A percentile compares a stretch with the other conserved stretches of the same genome.
phyloP scores from a whole-genome alignment of 2,329 filamentous ascomycete genomes.

The Cryoendolithus antarcticus region DNA sequence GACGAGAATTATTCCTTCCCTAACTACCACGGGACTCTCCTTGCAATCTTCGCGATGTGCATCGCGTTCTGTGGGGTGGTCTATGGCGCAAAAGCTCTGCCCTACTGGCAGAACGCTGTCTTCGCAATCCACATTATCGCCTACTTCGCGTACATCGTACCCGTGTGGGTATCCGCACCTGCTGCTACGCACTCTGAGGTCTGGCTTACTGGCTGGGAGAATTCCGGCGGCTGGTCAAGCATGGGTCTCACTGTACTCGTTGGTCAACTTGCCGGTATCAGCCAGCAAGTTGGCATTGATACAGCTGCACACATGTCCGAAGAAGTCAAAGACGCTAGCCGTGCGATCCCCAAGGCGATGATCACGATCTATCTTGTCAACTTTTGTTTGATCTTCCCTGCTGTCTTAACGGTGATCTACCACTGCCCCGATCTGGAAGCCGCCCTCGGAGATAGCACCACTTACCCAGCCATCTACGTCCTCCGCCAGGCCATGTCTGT shows the following conservation, averaged over 20 bases:
- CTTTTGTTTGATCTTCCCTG: conserved; percentile 11
- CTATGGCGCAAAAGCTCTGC: conserved; percentile 11
- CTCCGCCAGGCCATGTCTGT: conserved; percentile 11
- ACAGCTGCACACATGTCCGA: conserved; percentile 9
- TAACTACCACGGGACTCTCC: conserved; percentile 36
- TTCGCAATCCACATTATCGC: conserved; percentile 20
- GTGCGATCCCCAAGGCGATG: conserved; percentile 8
- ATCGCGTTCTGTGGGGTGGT: conserved; percentile 29
- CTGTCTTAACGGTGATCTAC: conserved; percentile 22
- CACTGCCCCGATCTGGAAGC: conserved; percentile 21
- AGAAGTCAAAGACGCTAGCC: conserved; percentile 10
- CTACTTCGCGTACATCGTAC: conserved; percentile 10
- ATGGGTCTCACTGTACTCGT: conserved; percentile 5
- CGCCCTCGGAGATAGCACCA: conserved; percentile 17
- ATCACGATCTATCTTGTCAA: conserved; percentile 11
- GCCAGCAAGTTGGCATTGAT: neutral
- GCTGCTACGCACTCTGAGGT: conserved; percentile 9
- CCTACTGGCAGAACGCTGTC: conserved; percentile 25
- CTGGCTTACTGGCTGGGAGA: conserved; percentile 8
- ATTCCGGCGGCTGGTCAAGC: conserved; percentile 8
- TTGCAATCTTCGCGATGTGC: conserved; percentile 24
- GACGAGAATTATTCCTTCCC: conserved; percentile 29
- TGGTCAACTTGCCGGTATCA: conserved; percentile 3
- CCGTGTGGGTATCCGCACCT: conserved; percentile 8
- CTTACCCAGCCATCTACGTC: conserved; percentile 26